Evolutionary conservation across 2,329 filamentous ascomycete genomes (phyloP).

Genomic region (Ophiocordyceps robertsii): DNA sequence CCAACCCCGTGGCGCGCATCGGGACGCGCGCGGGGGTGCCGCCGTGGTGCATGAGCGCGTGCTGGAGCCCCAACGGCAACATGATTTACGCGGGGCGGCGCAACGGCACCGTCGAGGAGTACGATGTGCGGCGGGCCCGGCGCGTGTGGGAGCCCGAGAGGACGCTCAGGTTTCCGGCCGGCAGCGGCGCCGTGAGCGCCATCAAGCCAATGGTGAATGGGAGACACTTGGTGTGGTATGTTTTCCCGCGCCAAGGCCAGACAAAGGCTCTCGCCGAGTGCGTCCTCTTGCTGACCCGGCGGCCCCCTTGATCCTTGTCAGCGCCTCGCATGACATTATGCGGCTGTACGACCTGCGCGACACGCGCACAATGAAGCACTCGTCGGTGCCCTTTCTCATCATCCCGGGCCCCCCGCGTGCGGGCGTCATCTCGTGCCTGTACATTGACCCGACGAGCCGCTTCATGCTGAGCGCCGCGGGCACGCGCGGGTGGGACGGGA

Average conservation of each 20-base stretch:
- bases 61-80: slow-evolving; percentile 93
- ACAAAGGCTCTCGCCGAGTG: too few species aligned
- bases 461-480: slow-evolving; percentile 90
- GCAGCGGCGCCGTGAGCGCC: slow-evolving; percentile 80
- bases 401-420: slow-evolving; percentile 75
- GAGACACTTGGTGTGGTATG: slow-evolving; percentile 68
- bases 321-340: slow-evolving; percentile 85
- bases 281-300: slow-evolving; percentile 10
- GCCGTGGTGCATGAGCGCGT: slow-evolving; percentile 95
- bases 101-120: slow-evolving; percentile 92
- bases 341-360: slow-evolving; percentile 79
- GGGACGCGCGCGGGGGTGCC: slow-evolving; percentile 61
- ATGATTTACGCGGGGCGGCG: slow-evolving; percentile 84
- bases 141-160: slow-evolving; percentile 60
- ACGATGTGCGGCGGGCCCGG: slow-evolving; percentile 62
- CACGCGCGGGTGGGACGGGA: slow-evolving; percentile 90
- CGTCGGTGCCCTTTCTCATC: slow-evolving; percentile 87
- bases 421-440: slow-evolving; percentile 75
- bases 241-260: slow-evolving; percentile 1
- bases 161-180: slow-evolving; percentile 74
- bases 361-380: slow-evolving; percentile 51
- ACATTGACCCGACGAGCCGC: slow-evolving; percentile 73
- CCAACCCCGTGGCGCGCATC: slow-evolving; percentile 67
- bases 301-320: slow-evolving; percentile 16
- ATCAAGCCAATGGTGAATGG: slow-evolving; percentile 87